These are phyloP conservation scores for Astrocystis sublimbata DNA, from an alignment of 495 filamentous ascomycete genomes.

Conservation along the genomic window DNA sequence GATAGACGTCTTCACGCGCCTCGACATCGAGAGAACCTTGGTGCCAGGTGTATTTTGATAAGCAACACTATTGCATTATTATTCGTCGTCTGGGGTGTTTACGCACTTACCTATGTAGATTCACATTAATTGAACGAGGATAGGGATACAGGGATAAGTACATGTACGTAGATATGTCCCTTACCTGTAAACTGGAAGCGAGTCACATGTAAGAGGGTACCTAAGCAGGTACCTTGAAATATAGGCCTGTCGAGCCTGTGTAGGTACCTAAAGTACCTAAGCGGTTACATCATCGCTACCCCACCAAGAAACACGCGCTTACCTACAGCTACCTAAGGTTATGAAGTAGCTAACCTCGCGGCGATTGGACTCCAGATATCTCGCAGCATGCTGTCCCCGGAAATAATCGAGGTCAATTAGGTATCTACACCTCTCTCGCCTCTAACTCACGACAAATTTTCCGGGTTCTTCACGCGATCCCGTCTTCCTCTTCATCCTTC, in stretches of 20 bases:
- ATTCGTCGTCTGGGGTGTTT: too few species aligned
- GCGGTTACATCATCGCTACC: constrained; percentile 9
- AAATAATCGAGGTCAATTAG: too few species aligned
- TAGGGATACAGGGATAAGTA: too few species aligned
- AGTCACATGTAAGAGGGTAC: too few species aligned
- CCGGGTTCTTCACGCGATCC: neutral
- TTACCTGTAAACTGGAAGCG: too few species aligned
- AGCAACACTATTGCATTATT: neutral
- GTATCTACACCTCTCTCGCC: too few species aligned
- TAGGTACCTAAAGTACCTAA: neutral
- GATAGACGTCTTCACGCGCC: constrained; percentile 10
- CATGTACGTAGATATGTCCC: too few species aligned
- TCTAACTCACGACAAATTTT: too few species aligned
- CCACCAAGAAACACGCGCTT: neutral
- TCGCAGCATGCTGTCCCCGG: neutral
- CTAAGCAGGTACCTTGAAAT: too few species aligned
- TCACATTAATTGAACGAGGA: too few species aligned
- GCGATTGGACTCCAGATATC: neutral
- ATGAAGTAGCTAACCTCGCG: neutral
- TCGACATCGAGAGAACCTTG: neutral
- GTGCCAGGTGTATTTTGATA: neutral
- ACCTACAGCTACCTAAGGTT: neutral
- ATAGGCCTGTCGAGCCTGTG: too few species aligned
- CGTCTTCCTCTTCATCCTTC: neutral
- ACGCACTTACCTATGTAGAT: too few species aligned